Percentiles rank a stretch among this genome's conserved stretches.
These are phyloP conservation scores for Pistacia integerrima DNA, from an alignment of 345 rosid species.

Conservation along the genomic window DNA sequence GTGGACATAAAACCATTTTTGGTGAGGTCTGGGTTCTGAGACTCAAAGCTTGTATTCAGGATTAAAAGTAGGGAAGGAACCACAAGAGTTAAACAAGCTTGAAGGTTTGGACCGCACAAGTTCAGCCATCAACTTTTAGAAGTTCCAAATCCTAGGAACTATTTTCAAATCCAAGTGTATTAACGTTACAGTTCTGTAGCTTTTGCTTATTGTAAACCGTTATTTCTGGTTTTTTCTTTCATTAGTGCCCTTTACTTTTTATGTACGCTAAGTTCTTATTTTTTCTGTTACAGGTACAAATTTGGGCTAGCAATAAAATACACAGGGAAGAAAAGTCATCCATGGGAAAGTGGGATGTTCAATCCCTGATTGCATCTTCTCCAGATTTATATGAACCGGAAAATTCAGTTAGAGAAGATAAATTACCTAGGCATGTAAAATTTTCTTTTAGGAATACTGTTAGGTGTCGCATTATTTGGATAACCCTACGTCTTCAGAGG, in stretches of 20 bases:
- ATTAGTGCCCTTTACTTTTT: not conserved
- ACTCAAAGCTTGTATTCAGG: no score
- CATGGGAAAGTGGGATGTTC: conserved; percentile 95
- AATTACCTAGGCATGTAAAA: conserved; percentile 80
- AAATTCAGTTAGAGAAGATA: conserved; percentile 42
- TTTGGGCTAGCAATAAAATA: conserved; percentile 91
- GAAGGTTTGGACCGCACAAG: not conserved
- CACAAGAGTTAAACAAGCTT: not conserved
- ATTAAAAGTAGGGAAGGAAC: not conserved
- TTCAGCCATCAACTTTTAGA: not conserved
- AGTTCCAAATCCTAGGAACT: not conserved
- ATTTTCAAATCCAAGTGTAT: not conserved
- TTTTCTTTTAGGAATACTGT: conserved; percentile 73
- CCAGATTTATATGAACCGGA: conserved; percentile 80
- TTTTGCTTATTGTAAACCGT: not conserved
- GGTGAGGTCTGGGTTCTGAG: no score
- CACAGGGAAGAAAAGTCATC: conserved; percentile 78
- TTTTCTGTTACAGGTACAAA: conserved; percentile 65
- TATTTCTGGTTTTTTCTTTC: not conserved
- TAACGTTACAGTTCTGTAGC: not conserved
- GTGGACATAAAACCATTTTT: no score
- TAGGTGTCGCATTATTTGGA: conserved; percentile 90
- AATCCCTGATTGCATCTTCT: conserved; percentile 65
- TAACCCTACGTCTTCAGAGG: conserved; percentile 69
- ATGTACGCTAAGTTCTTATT: not conserved